phyloP scores from a whole-genome alignment of 768 basidiomycete genomes.

The Ramaria sp. region DNA sequence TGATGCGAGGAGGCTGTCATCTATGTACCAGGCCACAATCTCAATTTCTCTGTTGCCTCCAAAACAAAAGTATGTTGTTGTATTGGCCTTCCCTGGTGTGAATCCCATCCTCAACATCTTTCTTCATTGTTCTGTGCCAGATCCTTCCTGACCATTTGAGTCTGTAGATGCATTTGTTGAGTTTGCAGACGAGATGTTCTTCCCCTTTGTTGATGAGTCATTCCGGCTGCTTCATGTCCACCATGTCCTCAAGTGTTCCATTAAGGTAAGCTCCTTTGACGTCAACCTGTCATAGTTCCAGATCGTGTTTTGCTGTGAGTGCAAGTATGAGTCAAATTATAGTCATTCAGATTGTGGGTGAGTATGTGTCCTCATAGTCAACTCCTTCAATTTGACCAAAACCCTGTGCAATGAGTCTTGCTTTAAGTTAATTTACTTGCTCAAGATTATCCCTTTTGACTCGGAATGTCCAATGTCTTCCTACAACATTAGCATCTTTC shows the following conservation, averaged over 20 bases:
- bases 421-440: slow-evolving; percentile 15
- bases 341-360: slow-evolving; percentile 5
- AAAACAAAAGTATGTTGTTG: neutral
- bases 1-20: neutral
- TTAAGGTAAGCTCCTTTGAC: slow-evolving; percentile 15
- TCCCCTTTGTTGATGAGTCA: neutral
- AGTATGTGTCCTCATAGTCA: slow-evolving; percentile 19
- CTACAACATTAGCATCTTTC: slow-evolving; percentile 11
- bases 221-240: slow-evolving; percentile 16
- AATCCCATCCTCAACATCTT: slow-evolving; percentile 22
- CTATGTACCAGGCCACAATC: neutral
- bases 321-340: slow-evolving; percentile 4
- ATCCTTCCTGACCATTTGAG: slow-evolving; percentile 24
- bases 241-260: slow-evolving; percentile 12
- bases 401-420: slow-evolving; percentile 18
- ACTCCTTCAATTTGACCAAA: slow-evolving; percentile 16
- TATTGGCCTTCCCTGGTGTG: neutral
- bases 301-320: neutral
- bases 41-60: neutral
- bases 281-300: slow-evolving; percentile 13
- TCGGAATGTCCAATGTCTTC: slow-evolving; percentile 17
- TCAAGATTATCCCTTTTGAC: slow-evolving; percentile 17
- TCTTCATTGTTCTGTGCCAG: slow-evolving; percentile 25
- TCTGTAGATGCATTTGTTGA: slow-evolving; percentile 22
- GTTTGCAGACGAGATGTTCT: slow-evolving; percentile 10